Base-by-base conservation (phyloP, 495 filamentous ascomycete genomes). In the Aspergillus heteromorphus region DNA sequence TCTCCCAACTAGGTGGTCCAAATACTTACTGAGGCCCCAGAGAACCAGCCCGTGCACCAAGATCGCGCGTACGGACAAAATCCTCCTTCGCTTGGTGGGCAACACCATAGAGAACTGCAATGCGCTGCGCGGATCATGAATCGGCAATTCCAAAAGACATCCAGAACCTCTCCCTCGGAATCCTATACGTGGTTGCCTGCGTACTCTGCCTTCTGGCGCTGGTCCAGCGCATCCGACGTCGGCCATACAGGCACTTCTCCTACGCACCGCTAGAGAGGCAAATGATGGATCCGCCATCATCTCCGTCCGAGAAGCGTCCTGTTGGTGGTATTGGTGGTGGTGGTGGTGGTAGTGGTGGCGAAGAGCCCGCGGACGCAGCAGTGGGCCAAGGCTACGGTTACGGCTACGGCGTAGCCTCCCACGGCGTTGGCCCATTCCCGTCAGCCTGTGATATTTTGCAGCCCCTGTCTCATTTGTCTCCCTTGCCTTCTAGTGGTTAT, bases 361-460 rank as follows among this genome's bases (percentile, higher is more conserved):
- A 62, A 45, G 20, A 40, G 47, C 41, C 57, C 51, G 31, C 57
- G 34, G 42, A 27, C n/a, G 34, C 34, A 38, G 34, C 54, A 48
- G 47, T 55, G 59, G 48, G 48, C 42, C 51, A 53, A 42, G 51
- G 43, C 43, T 27, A 47, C 20, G 51, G 43, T 23, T 27, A 47
- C 20, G 13, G 43, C 43, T 29, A 29, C 43, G 13, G 48, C 25
- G 38, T 45, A 14, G 16, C 29, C 7, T 47, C 43, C 58, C 17
- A 58, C 51, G 36, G 30, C 34, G 43, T 48, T 50, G 23, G 58
- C 49, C 20, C 45, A 27, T 21, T 55, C 47, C 45, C 61, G 41
- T 69, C 72, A 13, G 69, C 72, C n/a, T 67, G 64, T 48, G 69
- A 73, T 62, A 61, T 73, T 31, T 49, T 75, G 34, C 61, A 59